Conservation (phyloP, 345 rosid genomes). For the Isatis tinctoria region DNA sequence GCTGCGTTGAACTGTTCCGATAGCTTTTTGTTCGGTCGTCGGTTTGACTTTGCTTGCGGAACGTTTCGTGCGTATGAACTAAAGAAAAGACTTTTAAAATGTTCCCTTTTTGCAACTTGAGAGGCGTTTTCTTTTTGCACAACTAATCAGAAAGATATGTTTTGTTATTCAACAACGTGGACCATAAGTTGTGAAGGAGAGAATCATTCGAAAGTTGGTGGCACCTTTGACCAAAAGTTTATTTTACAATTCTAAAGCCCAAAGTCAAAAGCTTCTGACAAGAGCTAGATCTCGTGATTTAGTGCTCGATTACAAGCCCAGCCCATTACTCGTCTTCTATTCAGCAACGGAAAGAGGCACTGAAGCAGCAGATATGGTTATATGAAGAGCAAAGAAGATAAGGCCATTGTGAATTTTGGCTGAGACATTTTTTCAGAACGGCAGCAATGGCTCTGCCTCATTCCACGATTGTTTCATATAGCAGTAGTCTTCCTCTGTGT, state of each 20-base stretch:
- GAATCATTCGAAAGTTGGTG: constrained; percentile 9
- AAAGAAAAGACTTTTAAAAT: neutral
- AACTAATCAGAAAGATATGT: neutral
- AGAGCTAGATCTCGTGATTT: neutral
- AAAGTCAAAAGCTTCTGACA: constrained; percentile 8
- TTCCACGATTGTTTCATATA: constrained; percentile 1
- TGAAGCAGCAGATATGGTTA: neutral
- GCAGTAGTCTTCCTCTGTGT: neutral
- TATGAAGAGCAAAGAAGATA: constrained; percentile 20
- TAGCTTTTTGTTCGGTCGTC: constrained; percentile 8
- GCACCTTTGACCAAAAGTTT: neutral
- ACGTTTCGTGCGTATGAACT: constrained; percentile 13
- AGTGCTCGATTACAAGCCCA: constrained; percentile 23
- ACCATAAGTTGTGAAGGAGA: neutral
- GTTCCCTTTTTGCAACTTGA: neutral
- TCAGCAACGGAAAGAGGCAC: neutral
- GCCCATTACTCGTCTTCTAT: neutral
- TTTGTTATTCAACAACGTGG: neutral
- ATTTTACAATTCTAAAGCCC: constrained; percentile 1
- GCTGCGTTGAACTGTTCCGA: neutral
- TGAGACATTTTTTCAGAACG: neutral
- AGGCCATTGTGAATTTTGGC: constrained; percentile 3
- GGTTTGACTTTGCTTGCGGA: constrained; percentile 12
- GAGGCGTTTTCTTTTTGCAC: neutral
- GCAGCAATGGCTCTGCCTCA: constrained; percentile 25